Base-by-base conservation (phyloP, 2,329 filamentous ascomycete genomes). In the Venturiaceae sp. region DNA sequence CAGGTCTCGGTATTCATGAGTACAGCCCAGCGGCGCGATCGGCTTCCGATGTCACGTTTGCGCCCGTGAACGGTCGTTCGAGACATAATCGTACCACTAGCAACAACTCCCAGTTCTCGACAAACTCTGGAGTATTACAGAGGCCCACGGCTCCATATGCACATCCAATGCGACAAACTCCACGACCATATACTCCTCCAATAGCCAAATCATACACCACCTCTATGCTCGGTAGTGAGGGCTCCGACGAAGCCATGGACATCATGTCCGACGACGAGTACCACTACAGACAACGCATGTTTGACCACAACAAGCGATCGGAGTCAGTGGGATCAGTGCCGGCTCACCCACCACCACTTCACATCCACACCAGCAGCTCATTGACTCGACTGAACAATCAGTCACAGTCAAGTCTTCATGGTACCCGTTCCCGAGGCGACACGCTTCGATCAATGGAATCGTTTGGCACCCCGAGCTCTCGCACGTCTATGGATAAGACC, bases 401-500 rank as follows among this genome's bases (percentile, higher is more conserved):
- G 50, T 82, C 80, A 0, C 79, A 81, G 60, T 78, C 78, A 3
- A 79, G 80, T 58, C 70, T 82, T 26, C 75, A 77, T 3, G 72
- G 79, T 54, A 61, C 58, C 11, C 73, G 77, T 28, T 74, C 80
- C 26, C 72, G 78, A 3, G 71, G 77, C 23, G 78, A 81, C 58
- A 80, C 76, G 26, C 72, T 76, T 57, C 76, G 72, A 56, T 74
- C 75, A 3, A 66, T 78, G 57, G 79, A 82, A 53, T 77, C 75
- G 16, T 1, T 53, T 9, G 37, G 47, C 19, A 79, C 79, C 1
- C 78, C 79, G 3, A 77, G 76, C 59, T 79, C 80, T 3, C 74
- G 81, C 47, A 78, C 79, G 34, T 83, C 80, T 32, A 73, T 83
- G 57, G 81, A 84, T 66, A 80, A 77, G 61, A 75, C 79, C 23